Conservation (phyloP, 1,284 basidiomycete species). For the Pisolithus thermaeus region DNA sequence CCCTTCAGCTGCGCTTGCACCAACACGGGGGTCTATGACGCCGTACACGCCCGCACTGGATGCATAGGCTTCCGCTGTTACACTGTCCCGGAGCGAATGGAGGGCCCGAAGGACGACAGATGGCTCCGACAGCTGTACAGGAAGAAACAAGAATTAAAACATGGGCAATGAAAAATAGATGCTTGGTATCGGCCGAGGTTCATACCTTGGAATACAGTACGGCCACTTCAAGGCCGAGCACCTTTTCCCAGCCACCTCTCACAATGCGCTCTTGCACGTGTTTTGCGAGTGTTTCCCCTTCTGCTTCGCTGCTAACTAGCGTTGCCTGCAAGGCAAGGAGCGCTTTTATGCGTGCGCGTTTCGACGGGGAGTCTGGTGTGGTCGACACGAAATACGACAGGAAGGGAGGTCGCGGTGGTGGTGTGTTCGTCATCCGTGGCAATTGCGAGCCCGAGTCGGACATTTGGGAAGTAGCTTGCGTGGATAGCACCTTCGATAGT, state of each 20-base stretch:
- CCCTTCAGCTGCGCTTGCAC: conserved; percentile 44
- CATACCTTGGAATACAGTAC: conserved; percentile 77
- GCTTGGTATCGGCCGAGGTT: conserved; percentile 9
- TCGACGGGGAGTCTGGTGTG: conserved; percentile 70
- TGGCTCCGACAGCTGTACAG: conserved; percentile 55
- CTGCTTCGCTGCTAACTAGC: conserved; percentile 11
- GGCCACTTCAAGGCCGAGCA: conserved; percentile 68
- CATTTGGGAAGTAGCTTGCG: not conserved
- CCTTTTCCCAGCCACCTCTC: conserved; percentile 30
- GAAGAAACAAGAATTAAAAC: not conserved
- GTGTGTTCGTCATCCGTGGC: conserved; percentile 18
- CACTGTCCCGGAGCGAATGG: conserved; percentile 63
- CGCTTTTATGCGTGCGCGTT: conserved; percentile 68
- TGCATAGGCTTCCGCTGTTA: conserved; percentile 78
- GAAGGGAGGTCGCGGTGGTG: conserved; percentile 37
- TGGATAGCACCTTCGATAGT: not conserved
- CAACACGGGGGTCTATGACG: conserved; percentile 45
- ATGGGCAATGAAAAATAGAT: not conserved
- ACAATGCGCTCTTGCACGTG: conserved; percentile 18
- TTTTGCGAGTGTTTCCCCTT: conserved; percentile 29
- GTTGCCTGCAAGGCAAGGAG: conserved; percentile 70
- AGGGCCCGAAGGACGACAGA: conserved; percentile 62
- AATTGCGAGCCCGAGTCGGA: not conserved
- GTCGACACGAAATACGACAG: conserved; percentile 59
- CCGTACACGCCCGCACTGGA: conserved; percentile 55